Conservation (phyloP, 257 asterid genomes). For the Ilex aquifolium region DNA sequence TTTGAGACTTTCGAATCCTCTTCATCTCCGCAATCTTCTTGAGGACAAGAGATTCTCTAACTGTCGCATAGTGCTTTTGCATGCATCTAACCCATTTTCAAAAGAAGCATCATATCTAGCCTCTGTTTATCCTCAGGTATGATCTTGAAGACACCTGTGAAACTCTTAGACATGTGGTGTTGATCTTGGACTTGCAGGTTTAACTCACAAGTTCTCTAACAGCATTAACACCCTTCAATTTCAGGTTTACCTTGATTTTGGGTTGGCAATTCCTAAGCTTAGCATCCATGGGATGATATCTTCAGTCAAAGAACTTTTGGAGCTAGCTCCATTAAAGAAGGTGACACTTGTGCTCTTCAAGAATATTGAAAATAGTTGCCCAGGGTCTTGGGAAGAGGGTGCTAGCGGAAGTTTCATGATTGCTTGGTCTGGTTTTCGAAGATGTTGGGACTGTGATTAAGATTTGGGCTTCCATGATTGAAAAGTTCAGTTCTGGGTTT, state of each 20-base stretch:
- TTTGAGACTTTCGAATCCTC: constrained; percentile 83
- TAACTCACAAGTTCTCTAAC: constrained; percentile 6
- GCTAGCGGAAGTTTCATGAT: too few species aligned
- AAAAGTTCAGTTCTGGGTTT: too few species aligned
- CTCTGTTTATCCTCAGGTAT: constrained; percentile 83
- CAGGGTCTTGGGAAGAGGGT: too few species aligned
- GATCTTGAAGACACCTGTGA: constrained; percentile 9
- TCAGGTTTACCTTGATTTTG: constrained; percentile 91
- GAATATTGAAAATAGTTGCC: too few species aligned
- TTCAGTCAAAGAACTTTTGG: constrained; percentile 82
- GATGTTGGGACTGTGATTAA: too few species aligned
- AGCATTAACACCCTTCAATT: constrained; percentile 8
- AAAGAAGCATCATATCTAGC: constrained; percentile 94
- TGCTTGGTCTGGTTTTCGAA: too few species aligned
- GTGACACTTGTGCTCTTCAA: constrained; percentile 25
- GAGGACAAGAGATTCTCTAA: constrained; percentile 75
- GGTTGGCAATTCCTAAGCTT: constrained; percentile 92
- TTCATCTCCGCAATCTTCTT: constrained; percentile 79
- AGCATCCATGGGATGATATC: constrained; percentile 96
- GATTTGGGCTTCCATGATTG: too few species aligned
- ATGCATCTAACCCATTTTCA: constrained; percentile 89
- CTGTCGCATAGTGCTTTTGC: constrained; percentile 68
- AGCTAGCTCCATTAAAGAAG: constrained; percentile 85
- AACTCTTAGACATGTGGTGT: constrained; percentile 6
- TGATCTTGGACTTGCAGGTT: constrained; percentile 10